phyloP scores from a whole-genome alignment of 805 yeast genomes.

The Helenozyma baotianmanensis region DNA sequence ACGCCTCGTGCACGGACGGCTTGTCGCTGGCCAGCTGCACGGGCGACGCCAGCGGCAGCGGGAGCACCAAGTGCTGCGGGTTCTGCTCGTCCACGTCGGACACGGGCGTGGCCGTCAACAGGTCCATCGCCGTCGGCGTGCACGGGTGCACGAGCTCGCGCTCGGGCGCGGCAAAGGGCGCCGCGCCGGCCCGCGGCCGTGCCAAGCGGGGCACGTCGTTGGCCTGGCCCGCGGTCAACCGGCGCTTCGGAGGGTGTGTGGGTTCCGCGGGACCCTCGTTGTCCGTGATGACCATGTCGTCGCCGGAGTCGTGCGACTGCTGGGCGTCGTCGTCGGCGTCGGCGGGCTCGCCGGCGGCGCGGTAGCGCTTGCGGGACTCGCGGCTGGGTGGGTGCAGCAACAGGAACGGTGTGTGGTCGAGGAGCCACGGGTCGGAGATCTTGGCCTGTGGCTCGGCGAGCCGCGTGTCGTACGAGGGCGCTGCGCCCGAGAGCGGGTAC shows the following conservation, averaged over 20 bases:
- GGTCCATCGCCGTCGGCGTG: slow-evolving; percentile 26
- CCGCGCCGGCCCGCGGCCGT: too few relatives aligned
- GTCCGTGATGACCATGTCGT: slow-evolving; percentile 34
- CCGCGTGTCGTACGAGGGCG: slow-evolving; percentile 28
- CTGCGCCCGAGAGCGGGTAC: slow-evolving; percentile 29
- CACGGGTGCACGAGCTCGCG: slow-evolving; percentile 16
- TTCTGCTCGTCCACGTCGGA: slow-evolving; percentile 32
- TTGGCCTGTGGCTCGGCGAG: slow-evolving; percentile 27
- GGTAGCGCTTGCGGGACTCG: slow-evolving; percentile 18
- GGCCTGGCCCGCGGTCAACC: slow-evolving; percentile 20
- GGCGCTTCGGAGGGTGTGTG: slow-evolving; percentile 35
- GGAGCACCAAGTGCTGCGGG: slow-evolving; percentile 53
- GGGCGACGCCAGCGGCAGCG: slow-evolving; percentile 66
- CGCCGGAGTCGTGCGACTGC: slow-evolving; percentile 20
- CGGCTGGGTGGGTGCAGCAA: slow-evolving; percentile 10
- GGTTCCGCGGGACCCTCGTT: slow-evolving; percentile 20
- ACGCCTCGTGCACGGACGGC: slow-evolving; percentile 19
- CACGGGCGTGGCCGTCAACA: slow-evolving; percentile 31
- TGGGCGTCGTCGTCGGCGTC: slow-evolving; percentile 13
- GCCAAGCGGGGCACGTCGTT: slow-evolving; percentile 4
- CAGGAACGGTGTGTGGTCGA: slow-evolving; percentile 17
- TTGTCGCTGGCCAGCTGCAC: slow-evolving; percentile 23
- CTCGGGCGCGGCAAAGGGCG: too few relatives aligned
- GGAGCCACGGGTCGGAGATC: slow-evolving; percentile 28
- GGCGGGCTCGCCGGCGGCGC: slow-evolving; percentile 13